Evolutionary conservation across 345 rosid genomes (phyloP).

Genomic region (Eucalyptus regnans): DNA sequence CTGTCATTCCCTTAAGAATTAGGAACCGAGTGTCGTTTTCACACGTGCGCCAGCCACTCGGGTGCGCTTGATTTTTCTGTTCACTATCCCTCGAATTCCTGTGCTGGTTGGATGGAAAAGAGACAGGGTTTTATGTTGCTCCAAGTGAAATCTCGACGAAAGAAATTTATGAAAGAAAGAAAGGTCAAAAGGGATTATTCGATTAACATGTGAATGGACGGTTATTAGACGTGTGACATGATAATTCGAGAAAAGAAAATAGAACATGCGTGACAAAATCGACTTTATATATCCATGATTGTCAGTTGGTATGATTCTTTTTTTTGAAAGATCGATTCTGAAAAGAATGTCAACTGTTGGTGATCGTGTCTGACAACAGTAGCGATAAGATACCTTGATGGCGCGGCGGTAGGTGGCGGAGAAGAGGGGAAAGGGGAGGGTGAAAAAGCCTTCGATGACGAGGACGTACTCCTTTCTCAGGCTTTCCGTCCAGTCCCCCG

Average conservation of each 20-base stretch:
- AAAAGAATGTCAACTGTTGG: not conserved
- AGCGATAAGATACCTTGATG: conserved; percentile 12
- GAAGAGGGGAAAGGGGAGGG: conserved; percentile 68
- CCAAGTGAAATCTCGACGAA: not conserved
- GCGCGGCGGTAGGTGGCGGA: conserved; percentile 85
- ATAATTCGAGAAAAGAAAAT: not conserved
- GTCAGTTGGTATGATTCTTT: not conserved
- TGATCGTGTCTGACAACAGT: not conserved
- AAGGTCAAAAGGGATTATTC: not conserved
- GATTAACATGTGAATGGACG: not conserved
- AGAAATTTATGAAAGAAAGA: not conserved
- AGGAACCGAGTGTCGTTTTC: not conserved
- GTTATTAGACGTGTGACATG: not conserved
- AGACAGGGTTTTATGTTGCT: not conserved
- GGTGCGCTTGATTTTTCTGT: not conserved
- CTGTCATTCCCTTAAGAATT: not conserved
- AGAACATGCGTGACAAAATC: not conserved
- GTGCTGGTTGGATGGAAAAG: not conserved
- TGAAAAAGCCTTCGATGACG: conserved; percentile 93
- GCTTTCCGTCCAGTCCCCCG: conserved; percentile 91
- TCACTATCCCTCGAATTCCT: not conserved
- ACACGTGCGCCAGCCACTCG: not conserved
- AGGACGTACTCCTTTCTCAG: conserved; percentile 84
- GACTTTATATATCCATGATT: not conserved
- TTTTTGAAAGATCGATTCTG: not conserved